These are phyloP conservation scores for Termitomyces eurrhizus DNA, from an alignment of 768 basidiomycete species.

Conservation along the genomic window DNA sequence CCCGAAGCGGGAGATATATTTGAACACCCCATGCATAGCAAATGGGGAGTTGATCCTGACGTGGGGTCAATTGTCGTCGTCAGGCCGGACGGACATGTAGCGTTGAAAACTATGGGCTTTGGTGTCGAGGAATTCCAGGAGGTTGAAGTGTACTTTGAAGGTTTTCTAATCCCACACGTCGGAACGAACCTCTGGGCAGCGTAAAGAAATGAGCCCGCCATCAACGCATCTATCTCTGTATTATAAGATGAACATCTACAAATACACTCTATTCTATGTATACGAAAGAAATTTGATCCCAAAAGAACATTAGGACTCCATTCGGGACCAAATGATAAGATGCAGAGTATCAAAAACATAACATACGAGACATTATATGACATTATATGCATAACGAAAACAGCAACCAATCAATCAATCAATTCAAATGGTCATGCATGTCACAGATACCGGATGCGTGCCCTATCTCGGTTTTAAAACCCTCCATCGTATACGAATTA, in stretches of 20 bases:
- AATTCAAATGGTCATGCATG: background rate
- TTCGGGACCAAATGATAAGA: background rate
- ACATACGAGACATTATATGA: background rate
- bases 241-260: background rate
- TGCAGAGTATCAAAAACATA: background rate
- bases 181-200: background rate
- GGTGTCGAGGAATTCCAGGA: constrained; percentile 11
- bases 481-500: background rate
- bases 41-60: constrained; percentile 13
- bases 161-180: constrained; percentile 4
- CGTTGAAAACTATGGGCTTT: constrained; percentile 11
- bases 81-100: constrained; percentile 13
- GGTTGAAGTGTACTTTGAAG: constrained; percentile 13
- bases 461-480: background rate
- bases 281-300: background rate
- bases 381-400: background rate
- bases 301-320: background rate
- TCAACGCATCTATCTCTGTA: background rate
- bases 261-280: no score
- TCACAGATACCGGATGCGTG: background rate
- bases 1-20: constrained; percentile 14
- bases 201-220: background rate
- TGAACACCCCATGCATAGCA: constrained; percentile 16
- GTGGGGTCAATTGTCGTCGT: constrained; percentile 14
- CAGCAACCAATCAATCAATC: background rate